Conservation (phyloP, 2,329 filamentous ascomycete genomes). For the Trichoderma koningii region DNA sequence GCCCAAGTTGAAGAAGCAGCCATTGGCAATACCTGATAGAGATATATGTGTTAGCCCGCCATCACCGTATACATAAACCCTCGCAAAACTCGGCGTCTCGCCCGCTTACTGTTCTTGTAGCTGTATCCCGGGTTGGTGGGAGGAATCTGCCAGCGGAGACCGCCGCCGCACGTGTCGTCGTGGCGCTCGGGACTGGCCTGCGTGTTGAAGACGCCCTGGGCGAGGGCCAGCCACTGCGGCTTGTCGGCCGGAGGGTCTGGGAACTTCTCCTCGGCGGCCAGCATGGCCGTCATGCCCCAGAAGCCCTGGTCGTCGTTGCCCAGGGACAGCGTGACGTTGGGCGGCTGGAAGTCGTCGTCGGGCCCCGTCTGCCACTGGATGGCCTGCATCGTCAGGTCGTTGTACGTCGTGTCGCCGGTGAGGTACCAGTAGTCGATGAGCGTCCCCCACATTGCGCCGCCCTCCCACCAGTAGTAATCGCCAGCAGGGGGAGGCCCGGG, state of each 20-base stretch:
- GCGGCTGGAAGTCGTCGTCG: constrained; percentile 58
- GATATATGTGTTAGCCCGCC: not conserved
- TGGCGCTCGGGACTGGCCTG: constrained; percentile 60
- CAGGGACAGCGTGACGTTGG: constrained; percentile 53
- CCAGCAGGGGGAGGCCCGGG: constrained; percentile 50
- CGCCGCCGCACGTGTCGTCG: constrained; percentile 56
- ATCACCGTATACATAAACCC: not conserved
- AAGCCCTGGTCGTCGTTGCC: constrained; percentile 69
- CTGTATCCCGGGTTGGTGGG: constrained; percentile 72
- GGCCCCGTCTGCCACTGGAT: constrained; percentile 57
- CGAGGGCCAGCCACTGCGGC: constrained; percentile 59
- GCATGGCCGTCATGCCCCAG: constrained; percentile 67
- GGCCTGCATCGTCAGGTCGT: constrained; percentile 53
- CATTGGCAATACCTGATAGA: constrained; percentile 52
- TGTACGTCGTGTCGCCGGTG: constrained; percentile 62
- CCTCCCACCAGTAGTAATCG: constrained; percentile 69
- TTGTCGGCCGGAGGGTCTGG: constrained; percentile 53
- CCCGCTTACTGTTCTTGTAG: constrained; percentile 64
- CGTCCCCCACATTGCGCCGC: constrained; percentile 62
- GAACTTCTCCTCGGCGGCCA: constrained; percentile 60
- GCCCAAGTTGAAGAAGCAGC: constrained; percentile 65
- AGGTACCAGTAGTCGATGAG: constrained; percentile 66
- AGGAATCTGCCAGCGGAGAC: constrained; percentile 77
- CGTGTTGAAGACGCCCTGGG: constrained; percentile 65
- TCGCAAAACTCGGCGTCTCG: not conserved